phyloP scores from a whole-genome alignment of 805 yeast genomes.

The Sugiyamaella mastotermitis region DNA sequence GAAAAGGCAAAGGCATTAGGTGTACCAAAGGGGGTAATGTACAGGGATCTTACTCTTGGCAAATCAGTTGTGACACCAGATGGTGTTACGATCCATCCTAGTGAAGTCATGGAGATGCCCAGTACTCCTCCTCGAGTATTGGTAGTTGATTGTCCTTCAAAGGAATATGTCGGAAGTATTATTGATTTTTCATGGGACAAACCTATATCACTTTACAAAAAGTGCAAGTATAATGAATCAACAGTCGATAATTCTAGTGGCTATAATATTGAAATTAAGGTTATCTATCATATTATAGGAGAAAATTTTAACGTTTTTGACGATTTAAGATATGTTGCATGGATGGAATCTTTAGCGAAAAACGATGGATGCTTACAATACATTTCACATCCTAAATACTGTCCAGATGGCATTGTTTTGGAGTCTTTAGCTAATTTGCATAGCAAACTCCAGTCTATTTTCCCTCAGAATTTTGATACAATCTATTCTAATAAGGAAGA shows the following conservation, averaged over 20 bases:
- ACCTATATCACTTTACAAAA: not conserved
- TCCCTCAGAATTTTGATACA: slow-evolving; percentile 27
- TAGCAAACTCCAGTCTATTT: slow-evolving; percentile 19
- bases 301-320: slow-evolving; percentile 45
- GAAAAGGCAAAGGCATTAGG: slow-evolving; percentile 62
- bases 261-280: slow-evolving; percentile 29
- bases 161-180: slow-evolving; percentile 33
- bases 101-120: slow-evolving; percentile 64
- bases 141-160: slow-evolving; percentile 67
- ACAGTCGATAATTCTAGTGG: not conserved
- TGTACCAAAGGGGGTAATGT: slow-evolving; percentile 58
- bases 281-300: slow-evolving; percentile 77
- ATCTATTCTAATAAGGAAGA: slow-evolving; percentile 16
- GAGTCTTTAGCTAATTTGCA: slow-evolving; percentile 43
- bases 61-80: slow-evolving; percentile 47
- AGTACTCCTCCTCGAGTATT: slow-evolving; percentile 54
- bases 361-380: slow-evolving; percentile 56
- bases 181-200: slow-evolving; percentile 10
- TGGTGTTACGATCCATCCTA: slow-evolving; percentile 57
- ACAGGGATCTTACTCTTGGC: slow-evolving; percentile 56
- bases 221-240: slow-evolving; percentile 3
- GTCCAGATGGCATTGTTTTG: slow-evolving; percentile 57
- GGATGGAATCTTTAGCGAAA: too few species aligned
- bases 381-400: slow-evolving; percentile 63
- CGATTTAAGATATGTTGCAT: too few species aligned